Percentiles rank a stretch among this genome's conserved stretches.
Conservation (phyloP, 1,139 yeast species). For the Yueomyces sp. region DNA sequence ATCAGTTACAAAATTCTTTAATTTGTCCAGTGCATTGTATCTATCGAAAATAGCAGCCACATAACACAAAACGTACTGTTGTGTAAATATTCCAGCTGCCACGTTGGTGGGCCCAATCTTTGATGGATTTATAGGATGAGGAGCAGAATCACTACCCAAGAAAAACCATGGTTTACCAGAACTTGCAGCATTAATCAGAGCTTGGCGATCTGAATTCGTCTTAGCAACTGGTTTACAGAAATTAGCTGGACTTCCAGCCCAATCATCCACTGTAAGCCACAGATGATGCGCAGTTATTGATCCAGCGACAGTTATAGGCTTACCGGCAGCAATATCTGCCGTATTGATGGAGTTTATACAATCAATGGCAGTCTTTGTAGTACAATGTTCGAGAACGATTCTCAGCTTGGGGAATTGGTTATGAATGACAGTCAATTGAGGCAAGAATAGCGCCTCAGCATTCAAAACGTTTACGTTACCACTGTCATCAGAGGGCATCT, state of each 20-base stretch:
- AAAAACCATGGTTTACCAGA: slow-evolving; percentile 88
- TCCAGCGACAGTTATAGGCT: slow-evolving; percentile 59
- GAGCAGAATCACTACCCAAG: slow-evolving; percentile 96
- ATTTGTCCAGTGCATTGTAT: slow-evolving; percentile 45
- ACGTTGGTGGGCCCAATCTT: slow-evolving; percentile 56
- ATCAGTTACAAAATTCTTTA: slow-evolving; percentile 64
- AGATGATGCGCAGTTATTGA: slow-evolving; percentile 94
- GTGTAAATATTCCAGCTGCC: slow-evolving; percentile 96
- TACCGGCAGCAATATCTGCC: slow-evolving; percentile 61
- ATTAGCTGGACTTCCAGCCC: slow-evolving; percentile 95
- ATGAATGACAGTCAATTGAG: slow-evolving; percentile 76
- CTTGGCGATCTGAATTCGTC: slow-evolving; percentile 69
- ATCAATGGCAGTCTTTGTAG: slow-evolving; percentile 78
- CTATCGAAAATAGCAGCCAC: slow-evolving; percentile 78
- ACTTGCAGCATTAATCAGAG: slow-evolving; percentile 76
- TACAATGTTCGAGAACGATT: slow-evolving; percentile 89
- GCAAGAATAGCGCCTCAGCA: slow-evolving; percentile 87
- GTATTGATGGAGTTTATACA: slow-evolving; percentile 60
- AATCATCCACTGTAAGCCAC: slow-evolving; percentile 74
- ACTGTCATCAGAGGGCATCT: slow-evolving; percentile 57
- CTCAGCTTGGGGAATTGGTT: slow-evolving; percentile 73
- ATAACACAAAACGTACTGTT: slow-evolving; percentile 68
- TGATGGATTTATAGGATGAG: slow-evolving; percentile 78
- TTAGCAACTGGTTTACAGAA: slow-evolving; percentile 98
- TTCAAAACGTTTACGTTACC: slow-evolving; percentile 67